These are phyloP conservation scores for Exophiala alcalophila DNA, from an alignment of 2,329 filamentous ascomycete genomes.

Conservation along the genomic window DNA sequence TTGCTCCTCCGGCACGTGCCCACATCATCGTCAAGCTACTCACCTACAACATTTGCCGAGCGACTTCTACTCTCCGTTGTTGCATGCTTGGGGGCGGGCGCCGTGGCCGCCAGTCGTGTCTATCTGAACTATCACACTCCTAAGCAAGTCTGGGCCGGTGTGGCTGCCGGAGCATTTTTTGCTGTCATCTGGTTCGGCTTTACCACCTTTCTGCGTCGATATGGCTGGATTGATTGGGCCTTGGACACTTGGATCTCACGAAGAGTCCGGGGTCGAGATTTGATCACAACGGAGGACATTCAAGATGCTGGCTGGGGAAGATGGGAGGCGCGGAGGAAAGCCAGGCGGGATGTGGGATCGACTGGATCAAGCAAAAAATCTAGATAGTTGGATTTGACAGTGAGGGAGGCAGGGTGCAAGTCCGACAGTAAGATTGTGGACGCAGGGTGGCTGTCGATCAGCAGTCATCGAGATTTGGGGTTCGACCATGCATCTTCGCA, in stretches of 20 bases:
- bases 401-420: too few relatives aligned
- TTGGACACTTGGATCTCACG: slow-evolving; percentile 64
- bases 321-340: slow-evolving; percentile 64
- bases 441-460: too few relatives aligned
- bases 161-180: slow-evolving; percentile 65
- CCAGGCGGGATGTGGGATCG: slow-evolving; percentile 1
- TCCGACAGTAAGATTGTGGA: too few relatives aligned
- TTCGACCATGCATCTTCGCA: too few relatives aligned
- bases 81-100: slow-evolving; percentile 59
- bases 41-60: slow-evolving; percentile 47
- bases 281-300: slow-evolving; percentile 83
- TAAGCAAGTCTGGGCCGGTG: slow-evolving; percentile 81
- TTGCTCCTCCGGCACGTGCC: slow-evolving; percentile 69
- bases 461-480: too few relatives aligned
- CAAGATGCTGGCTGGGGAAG: slow-evolving; percentile 91
- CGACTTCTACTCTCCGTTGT: slow-evolving; percentile 58
- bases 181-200: slow-evolving; percentile 75
- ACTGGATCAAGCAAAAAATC: slow-evolving; percentile 13
- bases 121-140: slow-evolving; percentile 92
- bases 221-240: slow-evolving; percentile 69
- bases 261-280: slow-evolving; percentile 71
- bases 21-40: slow-evolving; percentile 40
- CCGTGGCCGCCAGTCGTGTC: slow-evolving; percentile 76
- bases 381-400: too few relatives aligned
- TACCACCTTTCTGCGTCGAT: slow-evolving; percentile 63